Base-by-base conservation (phyloP, 1,284 basidiomycete genomes). In the Athelia sp. region DNA sequence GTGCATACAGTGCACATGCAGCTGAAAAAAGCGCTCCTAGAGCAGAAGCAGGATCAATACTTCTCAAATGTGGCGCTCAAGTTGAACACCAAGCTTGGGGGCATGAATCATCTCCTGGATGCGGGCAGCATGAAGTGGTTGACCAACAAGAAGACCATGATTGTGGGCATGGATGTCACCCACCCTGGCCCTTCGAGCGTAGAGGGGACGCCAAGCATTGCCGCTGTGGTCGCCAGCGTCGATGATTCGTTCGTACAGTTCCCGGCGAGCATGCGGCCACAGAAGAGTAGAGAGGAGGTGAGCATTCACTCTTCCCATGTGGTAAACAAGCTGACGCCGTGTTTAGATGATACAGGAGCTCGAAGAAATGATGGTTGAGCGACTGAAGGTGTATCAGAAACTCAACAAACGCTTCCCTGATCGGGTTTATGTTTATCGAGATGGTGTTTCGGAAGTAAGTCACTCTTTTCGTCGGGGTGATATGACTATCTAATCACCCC, bases 151-250 rank as follows among this genome's bases (percentile, higher is more conserved):
- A 74, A 74, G 51, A 89, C 88, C 15, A 91, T 92, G 82, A 66
- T 91, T 60, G 81, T 92, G 10, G 90, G 89, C 0, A 83, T 86
- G 38, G 86, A 91, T 57, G 88, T 92, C 1, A 88, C 85, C 1
- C 87, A 91, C 62, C 82, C 85, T 2, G 72, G 81, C 0, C 76
- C 74, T 0, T 70, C 66, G 6, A 81, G 80, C 61, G 62, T 65
- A 46, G 70, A 69, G 13, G 86, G 83, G 14, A 79, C 82, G 1
- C 89, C 89, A 0, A 90, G 87, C 0, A 82, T 91, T 34, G 84
- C 83, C 2, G 87, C 85, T 0, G 82, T 91, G 3, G 88, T 90
- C 1, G 87, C 82, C 0, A 90, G 79, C 53, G 62, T 79, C 4
- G 86, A 91, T 58, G 63, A 73, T 15, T 60, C 71, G 14, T 88